Evolutionary conservation across 2,329 filamentous ascomycete species (phyloP), one percentile per base, ranked within the genome.

Genomic region (Botrytis cinerea): DNA sequence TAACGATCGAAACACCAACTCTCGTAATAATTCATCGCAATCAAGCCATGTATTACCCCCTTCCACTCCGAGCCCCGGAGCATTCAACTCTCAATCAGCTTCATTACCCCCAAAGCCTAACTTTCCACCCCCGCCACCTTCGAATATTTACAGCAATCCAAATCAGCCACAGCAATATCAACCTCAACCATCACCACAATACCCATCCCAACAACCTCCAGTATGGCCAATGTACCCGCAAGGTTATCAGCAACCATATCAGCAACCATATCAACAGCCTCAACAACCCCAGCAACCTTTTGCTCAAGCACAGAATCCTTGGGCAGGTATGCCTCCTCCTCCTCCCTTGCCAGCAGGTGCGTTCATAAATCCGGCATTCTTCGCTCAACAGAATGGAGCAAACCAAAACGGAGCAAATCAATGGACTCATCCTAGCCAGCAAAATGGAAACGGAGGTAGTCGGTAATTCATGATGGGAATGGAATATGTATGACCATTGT

Each of bases 281-380:
- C 77, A 77, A 43, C 73, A 67, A 63, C 45, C 72, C 22, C 77
- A 76, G 38, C 72, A 63, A 62, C 25, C 57, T 20, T 72, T 69
- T 25, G 43, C 59, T 63, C 76, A 75, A 72, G 71, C 73, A 60
- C 78, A 75, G 54, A 76, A 68, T 25, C 61, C 32, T 32, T 78
- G 76, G 77, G 74, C 72, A 20, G 54, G 38, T 38, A 60, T 72
- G 63, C 73, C 76, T 40, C 64, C 73, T 54, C 67, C 72, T 60
- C 68, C 74, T 20, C 51, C 76, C 70, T 35, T 75, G 25, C 73
- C 74, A 16, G 67, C 74, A 51, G 79, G 80, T n/a, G 77, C 78
- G 22, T 80, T 78, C 59, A 75, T 80, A 48, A 81, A 81, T 46
- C 80, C 80, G 32, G 77, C 78, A 9, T 81, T 81, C 74, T 79